Percentiles rank a stretch among this genome's conserved stretches.
Evolutionary conservation across 257 asterid genomes (phyloP).

Genomic region (Nicotiana undulata): DNA sequence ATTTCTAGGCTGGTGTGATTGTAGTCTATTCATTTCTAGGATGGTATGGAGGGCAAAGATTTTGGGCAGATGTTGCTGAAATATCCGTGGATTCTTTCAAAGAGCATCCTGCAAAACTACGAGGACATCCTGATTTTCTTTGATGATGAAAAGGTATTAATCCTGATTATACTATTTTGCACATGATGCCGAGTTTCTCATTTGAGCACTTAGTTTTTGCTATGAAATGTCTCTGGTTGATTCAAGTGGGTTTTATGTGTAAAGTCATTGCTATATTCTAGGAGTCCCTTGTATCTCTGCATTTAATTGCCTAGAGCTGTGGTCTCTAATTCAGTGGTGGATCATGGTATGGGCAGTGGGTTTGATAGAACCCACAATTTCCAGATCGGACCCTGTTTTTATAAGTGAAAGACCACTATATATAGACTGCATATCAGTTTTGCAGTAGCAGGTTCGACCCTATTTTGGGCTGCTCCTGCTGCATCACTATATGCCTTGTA

Average conservation of each 20-base stretch:
- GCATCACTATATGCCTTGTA: background rate
- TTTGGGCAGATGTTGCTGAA: slow-evolving; percentile 61
- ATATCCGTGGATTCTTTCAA: slow-evolving; percentile 93
- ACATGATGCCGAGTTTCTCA: background rate
- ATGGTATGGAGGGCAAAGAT: slow-evolving; percentile 36
- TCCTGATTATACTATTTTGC: background rate
- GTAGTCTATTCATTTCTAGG: slow-evolving; percentile 34
- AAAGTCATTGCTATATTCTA: background rate
- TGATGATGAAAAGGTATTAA: slow-evolving; percentile 62
- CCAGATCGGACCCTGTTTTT: background rate
- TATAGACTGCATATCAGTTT: background rate
- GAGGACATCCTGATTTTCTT: slow-evolving; percentile 50
- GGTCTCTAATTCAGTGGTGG: slow-evolving; percentile 4
- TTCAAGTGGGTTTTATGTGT: background rate
- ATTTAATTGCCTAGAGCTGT: background rate
- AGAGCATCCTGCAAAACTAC: slow-evolving; percentile 55
- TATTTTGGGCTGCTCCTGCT: background rate
- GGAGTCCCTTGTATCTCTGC: background rate
- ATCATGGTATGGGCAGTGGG: background rate
- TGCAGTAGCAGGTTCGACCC: background rate
- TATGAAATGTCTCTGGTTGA: background rate
- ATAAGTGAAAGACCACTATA: background rate
- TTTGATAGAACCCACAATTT: background rate
- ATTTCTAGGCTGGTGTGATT: background rate
- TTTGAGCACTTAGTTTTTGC: slow-evolving; percentile 1